Evolutionary conservation across 2,329 filamentous ascomycete genomes (phyloP).

Genomic region (Microcyclosporella mali): DNA sequence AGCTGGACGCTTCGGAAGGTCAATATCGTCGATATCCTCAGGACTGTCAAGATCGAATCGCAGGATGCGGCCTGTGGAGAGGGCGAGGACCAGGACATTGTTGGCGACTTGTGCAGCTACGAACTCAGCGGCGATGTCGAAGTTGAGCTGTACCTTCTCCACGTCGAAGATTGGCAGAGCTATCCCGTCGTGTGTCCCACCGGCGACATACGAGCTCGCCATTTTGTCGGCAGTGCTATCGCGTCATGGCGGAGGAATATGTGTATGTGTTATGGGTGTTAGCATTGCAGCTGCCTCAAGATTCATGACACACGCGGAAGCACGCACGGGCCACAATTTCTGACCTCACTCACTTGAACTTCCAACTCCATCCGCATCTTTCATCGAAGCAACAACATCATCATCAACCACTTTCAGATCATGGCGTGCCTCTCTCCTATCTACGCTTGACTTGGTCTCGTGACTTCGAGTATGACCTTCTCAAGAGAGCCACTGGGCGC

Average conservation of each 20-base stretch:
- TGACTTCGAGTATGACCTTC: too few species aligned
- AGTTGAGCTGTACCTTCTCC: constrained; percentile 85
- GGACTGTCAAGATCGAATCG: constrained; percentile 91
- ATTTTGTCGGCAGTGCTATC: constrained; percentile 19
- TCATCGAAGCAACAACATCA: too few species aligned
- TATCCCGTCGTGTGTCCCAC: constrained; percentile 38
- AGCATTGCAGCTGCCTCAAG: too few species aligned
- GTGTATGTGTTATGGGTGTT: too few species aligned
- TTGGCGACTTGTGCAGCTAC: constrained; percentile 95
- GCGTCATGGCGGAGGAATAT: constrained; percentile 5
- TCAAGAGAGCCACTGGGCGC: too few species aligned
- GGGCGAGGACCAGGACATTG: constrained; percentile 86
- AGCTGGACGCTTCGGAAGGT: constrained; percentile 85
- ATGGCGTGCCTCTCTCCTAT: too few species aligned
- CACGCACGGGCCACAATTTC: too few species aligned
- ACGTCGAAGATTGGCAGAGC: constrained; percentile 88
- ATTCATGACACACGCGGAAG: too few species aligned
- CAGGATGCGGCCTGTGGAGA: constrained; percentile 86
- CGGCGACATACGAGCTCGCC: constrained; percentile 26
- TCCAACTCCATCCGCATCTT: too few species aligned
- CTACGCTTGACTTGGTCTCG: too few species aligned
- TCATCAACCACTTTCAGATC: too few species aligned
- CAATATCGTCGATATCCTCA: constrained; percentile 96
- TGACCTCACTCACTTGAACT: too few species aligned
- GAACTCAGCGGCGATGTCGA: constrained; percentile 90